phyloP scores from a whole-genome alignment of 2,329 filamentous ascomycete species.

The Aciculosporium take region DNA sequence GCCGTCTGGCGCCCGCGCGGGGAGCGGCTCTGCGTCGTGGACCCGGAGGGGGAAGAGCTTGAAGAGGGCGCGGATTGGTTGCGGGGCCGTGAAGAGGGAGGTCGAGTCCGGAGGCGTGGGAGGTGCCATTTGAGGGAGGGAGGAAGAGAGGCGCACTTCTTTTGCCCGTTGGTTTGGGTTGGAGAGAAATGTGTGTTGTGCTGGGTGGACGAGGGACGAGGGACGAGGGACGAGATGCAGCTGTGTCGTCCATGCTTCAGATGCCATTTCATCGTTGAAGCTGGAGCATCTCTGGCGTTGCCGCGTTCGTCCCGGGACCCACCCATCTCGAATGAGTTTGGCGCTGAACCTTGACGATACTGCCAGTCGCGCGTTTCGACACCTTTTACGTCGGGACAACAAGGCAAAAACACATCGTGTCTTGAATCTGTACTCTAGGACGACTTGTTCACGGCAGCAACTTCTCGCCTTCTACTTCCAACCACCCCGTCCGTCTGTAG shows the following conservation, averaged over 20 bases:
- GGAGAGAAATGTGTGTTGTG: neutral
- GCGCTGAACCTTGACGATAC: no score
- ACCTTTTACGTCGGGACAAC: no score
- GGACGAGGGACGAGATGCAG: neutral
- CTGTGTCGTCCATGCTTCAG: no score
- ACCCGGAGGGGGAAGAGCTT: conserved; percentile 66
- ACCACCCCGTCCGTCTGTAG: conserved; percentile 3
- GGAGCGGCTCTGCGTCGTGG: conserved; percentile 62
- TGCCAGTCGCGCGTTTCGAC: no score
- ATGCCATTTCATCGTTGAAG: no score
- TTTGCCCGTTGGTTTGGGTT: no score
- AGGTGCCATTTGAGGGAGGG: neutral
- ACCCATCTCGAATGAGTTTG: no score
- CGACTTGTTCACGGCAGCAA: conserved; percentile 26
- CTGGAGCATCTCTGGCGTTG: conserved; percentile 2
- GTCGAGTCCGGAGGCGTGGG: conserved; percentile 8
- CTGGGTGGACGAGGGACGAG: neutral
- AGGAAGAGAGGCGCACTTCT: neutral
- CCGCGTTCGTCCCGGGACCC: no score
- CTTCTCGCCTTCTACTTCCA: conserved; percentile 16
- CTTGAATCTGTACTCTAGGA: neutral
- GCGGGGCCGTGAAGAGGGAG: conserved; percentile 46
- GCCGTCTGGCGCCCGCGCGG: conserved; percentile 37
- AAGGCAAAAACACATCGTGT: neutral
- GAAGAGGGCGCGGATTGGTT: conserved; percentile 70